Evolutionary conservation across 2,329 filamentous ascomycete genomes (phyloP), one percentile per base, ranked within the genome.

Genomic region (Lachnellula cervina): DNA sequence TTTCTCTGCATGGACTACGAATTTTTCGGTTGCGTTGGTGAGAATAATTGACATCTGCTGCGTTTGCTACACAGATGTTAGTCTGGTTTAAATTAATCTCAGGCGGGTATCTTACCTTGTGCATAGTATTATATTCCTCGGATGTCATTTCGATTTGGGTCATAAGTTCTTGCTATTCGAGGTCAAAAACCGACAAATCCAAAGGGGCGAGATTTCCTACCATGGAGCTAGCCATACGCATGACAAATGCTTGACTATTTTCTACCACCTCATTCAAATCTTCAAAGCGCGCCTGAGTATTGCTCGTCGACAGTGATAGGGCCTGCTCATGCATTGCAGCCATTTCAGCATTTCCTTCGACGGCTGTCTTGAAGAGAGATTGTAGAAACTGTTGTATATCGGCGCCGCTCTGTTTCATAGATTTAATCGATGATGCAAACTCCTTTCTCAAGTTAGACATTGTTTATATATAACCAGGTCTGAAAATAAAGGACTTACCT

Each of bases 271-370:
- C 53, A 49, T 63, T 60, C 14, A 70, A 56, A 6, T 34, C 52
- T 35, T 56, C 55, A 40, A 68, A 51, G 9, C 55, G 54, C 25
- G 52, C 51, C 49, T 60, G 56, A 16, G 66, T 49, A 43, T 59
- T 58, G 7, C 45, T 56, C 5, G 63, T 62, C 17, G 62, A 56
- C 6, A 59, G 51, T 8, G 55, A 56, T 21, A 69, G 48, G 23
- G 67, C 62, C n/a, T 64, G 55, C 44, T 65, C 64, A 51, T 67
- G 64, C 6, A 58, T 55, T 32, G 64, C 61, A 35, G 64, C 65
- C 55, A 70, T 65, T 49, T 68, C 62, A 14, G 64, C 63, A 53
- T 64, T 65, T 8, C 60, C 59, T 37, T 62, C 57, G 7, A 62
- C 43, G n/a, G 35, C 55, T n/a, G 56, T 58, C 17, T 60, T 49